Conservation (phyloP, 2,329 filamentous ascomycete genomes). For the Lachnellula subtilissima region DNA sequence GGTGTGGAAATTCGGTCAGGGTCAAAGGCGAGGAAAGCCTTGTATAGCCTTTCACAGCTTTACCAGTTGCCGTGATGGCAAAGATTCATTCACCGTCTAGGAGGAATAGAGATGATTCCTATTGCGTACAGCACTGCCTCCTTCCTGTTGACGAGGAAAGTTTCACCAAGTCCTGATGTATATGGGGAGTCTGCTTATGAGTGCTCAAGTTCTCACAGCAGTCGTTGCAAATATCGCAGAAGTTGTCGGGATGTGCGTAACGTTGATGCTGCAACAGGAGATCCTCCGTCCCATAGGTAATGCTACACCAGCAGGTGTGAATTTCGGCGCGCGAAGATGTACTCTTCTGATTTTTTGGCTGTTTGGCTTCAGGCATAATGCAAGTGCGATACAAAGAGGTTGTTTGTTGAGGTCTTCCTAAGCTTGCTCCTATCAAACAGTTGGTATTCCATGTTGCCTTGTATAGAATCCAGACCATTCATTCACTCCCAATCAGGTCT, state of each 20-base stretch:
- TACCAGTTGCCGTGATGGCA: too few species aligned
- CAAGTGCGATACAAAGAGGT: too few species aligned
- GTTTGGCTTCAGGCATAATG: too few species aligned
- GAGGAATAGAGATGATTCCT: too few species aligned
- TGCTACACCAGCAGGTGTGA: neutral
- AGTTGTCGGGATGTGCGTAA: neutral
- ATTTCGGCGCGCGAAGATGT: neutral
- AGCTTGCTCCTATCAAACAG: too few species aligned
- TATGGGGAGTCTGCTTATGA: neutral
- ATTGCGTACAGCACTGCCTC: neutral
- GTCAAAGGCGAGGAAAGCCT: neutral
- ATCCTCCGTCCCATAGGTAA: neutral
- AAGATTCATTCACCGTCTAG: too few species aligned
- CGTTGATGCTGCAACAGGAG: neutral
- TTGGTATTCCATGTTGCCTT: too few species aligned
- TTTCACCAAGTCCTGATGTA: neutral
- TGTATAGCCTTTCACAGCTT: neutral
- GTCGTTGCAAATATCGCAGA: neutral
- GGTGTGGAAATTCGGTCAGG: neutral
- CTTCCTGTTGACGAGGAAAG: neutral
- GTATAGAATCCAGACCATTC: too few species aligned
- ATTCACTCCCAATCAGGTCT: too few species aligned
- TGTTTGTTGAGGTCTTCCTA: too few species aligned
- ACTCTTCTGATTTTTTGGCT: neutral
- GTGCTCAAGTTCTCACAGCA: neutral